Base-by-base conservation (phyloP, 495 filamentous ascomycete species). In the Tricharina praecox region DNA sequence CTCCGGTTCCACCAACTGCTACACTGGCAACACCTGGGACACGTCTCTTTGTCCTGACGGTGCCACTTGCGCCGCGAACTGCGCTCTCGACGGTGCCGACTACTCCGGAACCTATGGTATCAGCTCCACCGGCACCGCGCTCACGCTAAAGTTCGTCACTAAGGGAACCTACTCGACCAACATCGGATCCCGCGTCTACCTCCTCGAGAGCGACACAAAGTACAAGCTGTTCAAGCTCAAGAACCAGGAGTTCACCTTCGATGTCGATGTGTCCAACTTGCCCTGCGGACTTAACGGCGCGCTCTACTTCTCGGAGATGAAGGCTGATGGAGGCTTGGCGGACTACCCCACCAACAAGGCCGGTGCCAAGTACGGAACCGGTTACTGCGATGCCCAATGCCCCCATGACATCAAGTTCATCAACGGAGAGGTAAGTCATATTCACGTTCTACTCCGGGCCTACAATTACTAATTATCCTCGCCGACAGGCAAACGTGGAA, bases 331-430 rank as follows among this genome's bases (percentile, higher is more conserved):
- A 55, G 78, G 74, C 16, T 63, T 70, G 50, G 49, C 69, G 19
- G 58, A 64, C 23, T 68, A 67, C 53, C 53, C 66, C 0, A 59
- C 63, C 40, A 84, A 84, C 67, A 70, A 71, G 33, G 80, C 78
- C 3, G 80, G 79, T 35, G 79, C 80, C 35, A 67, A 66, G 39
- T 82, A 80, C 46, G 79, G 80, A 15, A 81, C 79, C 0, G 80
- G 80, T 0, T 84, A 85, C 60, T 85, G 80, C 53, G 80, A 85
- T 61, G 73, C 78, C 10, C 79, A 83, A 60, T 85, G 79, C 54
- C 72, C 73, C 0, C 66, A 66, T n/a, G 75, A 77, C 50, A 58
- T 78, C 46, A 76, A 75, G 51, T 85, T 82, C 63, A 79, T 82
- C 61, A 70, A 79, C 52, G 79, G 77, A n/a, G 58, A 70, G 60